These are phyloP conservation scores for Anthracocystis panici-leucophaei DNA, from an alignment of 1,284 basidiomycete species.

Conservation along the genomic window DNA sequence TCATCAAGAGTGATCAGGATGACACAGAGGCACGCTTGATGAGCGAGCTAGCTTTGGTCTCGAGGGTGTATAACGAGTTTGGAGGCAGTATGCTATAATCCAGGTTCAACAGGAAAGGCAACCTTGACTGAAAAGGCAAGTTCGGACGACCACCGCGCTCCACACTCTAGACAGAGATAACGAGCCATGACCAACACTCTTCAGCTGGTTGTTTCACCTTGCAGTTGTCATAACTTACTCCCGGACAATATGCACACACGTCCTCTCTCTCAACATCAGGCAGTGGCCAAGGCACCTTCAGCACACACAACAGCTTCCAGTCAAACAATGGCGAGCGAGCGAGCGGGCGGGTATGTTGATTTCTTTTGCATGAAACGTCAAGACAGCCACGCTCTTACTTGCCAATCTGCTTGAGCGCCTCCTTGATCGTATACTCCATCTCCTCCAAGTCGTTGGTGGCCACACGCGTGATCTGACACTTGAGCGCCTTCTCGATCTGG, in stretches of 20 bases:
- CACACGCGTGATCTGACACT: constrained; percentile 64
- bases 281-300: too few species aligned
- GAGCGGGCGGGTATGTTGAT: constrained; percentile 23
- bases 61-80: not conserved
- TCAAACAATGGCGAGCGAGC: not conserved
- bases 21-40: not conserved
- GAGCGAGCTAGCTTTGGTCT: not conserved
- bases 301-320: not conserved
- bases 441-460: constrained; percentile 67
- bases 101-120: not conserved
- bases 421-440: constrained; percentile 68
- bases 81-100: not conserved
- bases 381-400: constrained; percentile 23
- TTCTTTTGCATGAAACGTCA: constrained; percentile 9
- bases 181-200: not conserved
- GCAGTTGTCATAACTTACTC: too few species aligned
- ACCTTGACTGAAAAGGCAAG: not conserved
- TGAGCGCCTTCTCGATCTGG: constrained; percentile 64
- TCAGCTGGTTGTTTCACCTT: not conserved
- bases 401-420: constrained; percentile 57
- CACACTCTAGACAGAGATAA: constrained; percentile 2
- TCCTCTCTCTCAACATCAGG: too few species aligned
- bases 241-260: too few species aligned
- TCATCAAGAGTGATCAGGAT: not conserved
- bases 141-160: constrained; percentile 23